These are phyloP conservation scores for Podaxis sp. DNA, from an alignment of 768 basidiomycete genomes.

Conservation along the genomic window DNA sequence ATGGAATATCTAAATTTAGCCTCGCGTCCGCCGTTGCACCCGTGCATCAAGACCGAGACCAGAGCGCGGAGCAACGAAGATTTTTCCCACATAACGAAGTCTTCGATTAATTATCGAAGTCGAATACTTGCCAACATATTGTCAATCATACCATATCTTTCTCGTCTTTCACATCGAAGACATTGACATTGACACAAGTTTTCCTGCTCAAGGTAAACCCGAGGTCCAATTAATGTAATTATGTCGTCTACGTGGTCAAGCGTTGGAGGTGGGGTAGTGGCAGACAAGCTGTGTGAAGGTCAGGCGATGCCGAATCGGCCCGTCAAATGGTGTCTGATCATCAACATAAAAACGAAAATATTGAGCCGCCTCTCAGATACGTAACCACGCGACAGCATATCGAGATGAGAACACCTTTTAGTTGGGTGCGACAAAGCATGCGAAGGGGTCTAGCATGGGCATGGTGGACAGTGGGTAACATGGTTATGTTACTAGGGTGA, in stretches of 20 bases:
- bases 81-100: background rate
- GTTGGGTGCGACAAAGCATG: background rate
- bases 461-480: background rate
- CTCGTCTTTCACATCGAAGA: background rate
- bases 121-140: background rate
- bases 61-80: no score
- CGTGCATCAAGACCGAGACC: background rate
- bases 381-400: background rate
- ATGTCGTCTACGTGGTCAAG: background rate
- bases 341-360: no score
- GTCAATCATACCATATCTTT: background rate
- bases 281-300: background rate
- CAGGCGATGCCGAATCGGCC: background rate
- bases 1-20: background rate
- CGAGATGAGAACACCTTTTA: background rate
- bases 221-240: background rate
- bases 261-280: background rate
- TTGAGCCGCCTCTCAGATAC: no score
- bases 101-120: background rate
- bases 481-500: constrained; percentile 7
- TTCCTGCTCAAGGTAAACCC: background rate
- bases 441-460: background rate
- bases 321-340: no score
- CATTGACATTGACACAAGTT: background rate
- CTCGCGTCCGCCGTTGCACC: background rate